Base-by-base conservation (phyloP, 2,329 filamentous ascomycete species). In the Colletotrichum eremochloae region DNA sequence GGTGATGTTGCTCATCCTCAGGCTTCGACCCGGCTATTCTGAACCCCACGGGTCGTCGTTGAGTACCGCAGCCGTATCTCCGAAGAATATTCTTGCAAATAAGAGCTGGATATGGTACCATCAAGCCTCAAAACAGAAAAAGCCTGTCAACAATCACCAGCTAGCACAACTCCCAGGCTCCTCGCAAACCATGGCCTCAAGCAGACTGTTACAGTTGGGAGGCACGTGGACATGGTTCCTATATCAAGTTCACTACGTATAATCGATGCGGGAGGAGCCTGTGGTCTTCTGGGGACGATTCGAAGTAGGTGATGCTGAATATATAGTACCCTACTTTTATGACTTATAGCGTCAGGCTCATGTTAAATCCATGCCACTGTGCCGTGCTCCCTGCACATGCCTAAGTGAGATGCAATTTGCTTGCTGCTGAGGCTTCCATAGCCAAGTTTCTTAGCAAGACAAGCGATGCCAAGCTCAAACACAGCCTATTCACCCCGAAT, bases 391-490 rank as follows among this genome's bases (percentile, higher is more conserved):
- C 50, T 40, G n/a, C 61, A 50, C 46, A 40, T 52, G 33, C 36
- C 44, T 40, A 42, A n/a, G 29, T 31, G 33, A 50, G 12, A 8
- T 42, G 57, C 9, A 18, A 40, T 63, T n/a, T 44, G 31, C 62
- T 18, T 36, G 31, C 52, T 18, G 9, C 11, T 38, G 31, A 50
- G 14, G 42, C 46, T 36, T 12, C 36, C 46, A 29, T 24, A 31
- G 56, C 56, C 55, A 58, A 33, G 9, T 20, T 42, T 55, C 24
- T 24, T 18, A 18, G 24, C 7, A 11, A 48, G 15, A 66, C 18
- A 14, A 29, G 24, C 12, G 29, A 52, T 44, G 52, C 62, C 53
- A 65, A 69, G 53, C 33, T 24, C 24, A 24, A 24, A 55, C 56
- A 46, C 52, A 53, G 11, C 2, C 29, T 29, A 53, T 15, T 20